A percentile compares a stretch with the other conserved stretches of the same genome.
phyloP scores from a whole-genome alignment of 768 basidiomycete genomes.

The Cubamyces lactineus region DNA sequence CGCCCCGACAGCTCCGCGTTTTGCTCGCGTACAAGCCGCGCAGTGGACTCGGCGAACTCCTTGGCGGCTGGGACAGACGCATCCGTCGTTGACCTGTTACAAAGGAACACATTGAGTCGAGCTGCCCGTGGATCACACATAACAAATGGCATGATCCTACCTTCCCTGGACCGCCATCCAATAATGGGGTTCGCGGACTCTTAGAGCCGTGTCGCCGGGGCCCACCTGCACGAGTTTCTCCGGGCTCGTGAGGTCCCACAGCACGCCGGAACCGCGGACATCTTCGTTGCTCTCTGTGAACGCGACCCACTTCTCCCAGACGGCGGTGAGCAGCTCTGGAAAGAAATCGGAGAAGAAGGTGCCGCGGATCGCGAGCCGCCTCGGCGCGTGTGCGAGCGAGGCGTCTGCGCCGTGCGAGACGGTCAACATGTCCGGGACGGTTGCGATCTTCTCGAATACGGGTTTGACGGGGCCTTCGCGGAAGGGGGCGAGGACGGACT shows the following conservation, averaged over 20 bases:
- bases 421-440: slow-evolving; percentile 20
- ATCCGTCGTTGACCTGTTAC: slow-evolving; percentile 23
- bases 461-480: slow-evolving; percentile 17
- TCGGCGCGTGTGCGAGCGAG: slow-evolving; percentile 15
- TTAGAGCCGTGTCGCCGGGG: slow-evolving; percentile 17
- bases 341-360: slow-evolving; percentile 22
- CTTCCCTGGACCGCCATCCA: slow-evolving; percentile 30
- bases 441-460: slow-evolving; percentile 16
- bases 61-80: slow-evolving; percentile 8
- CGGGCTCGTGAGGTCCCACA: slow-evolving; percentile 26
- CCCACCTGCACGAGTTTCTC: slow-evolving; percentile 15
- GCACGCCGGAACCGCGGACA: slow-evolving; percentile 19
- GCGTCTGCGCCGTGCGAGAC: slow-evolving; percentile 27
- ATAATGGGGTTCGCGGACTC: slow-evolving; percentile 24
- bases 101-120: background rate
- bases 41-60: slow-evolving; percentile 8
- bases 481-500: slow-evolving; percentile 24
- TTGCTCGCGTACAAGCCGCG: slow-evolving; percentile 23
- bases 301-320: slow-evolving; percentile 24
- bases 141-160: slow-evolving; percentile 1
- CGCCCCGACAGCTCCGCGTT: slow-evolving; percentile 24
- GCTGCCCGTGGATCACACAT: background rate
- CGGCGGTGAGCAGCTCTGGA: slow-evolving; percentile 17
- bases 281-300: slow-evolving; percentile 24
- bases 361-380: slow-evolving; percentile 26